A percentile compares a stretch with the other conserved stretches of the same genome.
Conservation (phyloP, 1,284 basidiomycete species). For the Trametes pubescens region DNA sequence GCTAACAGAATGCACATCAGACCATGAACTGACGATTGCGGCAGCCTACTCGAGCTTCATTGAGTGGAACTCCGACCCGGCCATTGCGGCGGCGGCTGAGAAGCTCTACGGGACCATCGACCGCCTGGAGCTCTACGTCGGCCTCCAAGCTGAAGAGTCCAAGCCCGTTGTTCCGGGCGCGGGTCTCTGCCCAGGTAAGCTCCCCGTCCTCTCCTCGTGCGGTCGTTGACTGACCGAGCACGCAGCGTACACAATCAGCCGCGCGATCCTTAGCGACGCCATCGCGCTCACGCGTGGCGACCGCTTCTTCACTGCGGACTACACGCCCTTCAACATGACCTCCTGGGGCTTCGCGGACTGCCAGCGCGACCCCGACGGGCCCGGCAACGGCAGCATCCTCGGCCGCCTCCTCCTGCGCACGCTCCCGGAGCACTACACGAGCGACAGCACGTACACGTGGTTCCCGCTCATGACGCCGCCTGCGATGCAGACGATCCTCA, state of each 20-base stretch:
- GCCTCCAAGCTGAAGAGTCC: slow-evolving; percentile 70
- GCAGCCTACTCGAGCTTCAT: slow-evolving; percentile 66
- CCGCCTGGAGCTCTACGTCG: slow-evolving; percentile 83
- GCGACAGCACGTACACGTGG: slow-evolving; percentile 81
- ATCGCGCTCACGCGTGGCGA: slow-evolving; percentile 86
- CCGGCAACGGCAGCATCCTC: slow-evolving; percentile 78
- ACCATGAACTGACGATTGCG: not conserved
- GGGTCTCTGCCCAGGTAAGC: slow-evolving; percentile 79
- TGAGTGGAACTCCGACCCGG: slow-evolving; percentile 85
- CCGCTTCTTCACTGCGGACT: slow-evolving; percentile 85
- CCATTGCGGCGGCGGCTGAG: slow-evolving; percentile 77
- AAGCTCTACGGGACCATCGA: slow-evolving; percentile 82
- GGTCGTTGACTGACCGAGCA: no score
- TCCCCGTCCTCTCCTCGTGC: no score
- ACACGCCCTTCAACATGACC: slow-evolving; percentile 83
- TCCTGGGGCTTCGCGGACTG: slow-evolving; percentile 85
- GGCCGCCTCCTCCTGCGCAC: slow-evolving; percentile 78
- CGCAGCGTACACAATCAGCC: slow-evolving; percentile 82
- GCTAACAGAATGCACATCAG: not conserved
- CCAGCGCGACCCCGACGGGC: slow-evolving; percentile 71
- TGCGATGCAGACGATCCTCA: slow-evolving; percentile 67
- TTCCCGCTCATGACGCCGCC: slow-evolving; percentile 86
- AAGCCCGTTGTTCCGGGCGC: slow-evolving; percentile 82
- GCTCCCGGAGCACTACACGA: slow-evolving; percentile 72
- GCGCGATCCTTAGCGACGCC: slow-evolving; percentile 90